Conservation (phyloP, 345 rosid genomes). For the Eucalyptus tenuipes region DNA sequence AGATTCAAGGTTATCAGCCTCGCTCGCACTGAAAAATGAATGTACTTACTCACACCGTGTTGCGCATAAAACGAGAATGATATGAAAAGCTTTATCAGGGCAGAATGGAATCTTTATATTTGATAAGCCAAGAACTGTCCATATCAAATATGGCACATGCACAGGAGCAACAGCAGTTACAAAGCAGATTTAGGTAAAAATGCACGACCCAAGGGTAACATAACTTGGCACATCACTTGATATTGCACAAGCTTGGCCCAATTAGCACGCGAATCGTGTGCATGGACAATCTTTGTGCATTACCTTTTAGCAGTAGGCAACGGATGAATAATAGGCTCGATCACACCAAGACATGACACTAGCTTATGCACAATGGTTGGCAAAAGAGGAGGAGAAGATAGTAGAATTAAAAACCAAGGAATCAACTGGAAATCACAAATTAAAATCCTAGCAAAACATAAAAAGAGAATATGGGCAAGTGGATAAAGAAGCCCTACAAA, state of each 20-base stretch:
- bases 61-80: background rate
- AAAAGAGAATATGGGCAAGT: background rate
- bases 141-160: background rate
- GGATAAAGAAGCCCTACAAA: background rate
- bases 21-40: background rate
- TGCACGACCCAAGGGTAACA: background rate
- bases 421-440: background rate
- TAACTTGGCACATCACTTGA: background rate
- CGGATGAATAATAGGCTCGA: background rate
- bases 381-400: background rate
- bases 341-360: background rate
- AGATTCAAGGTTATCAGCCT: background rate
- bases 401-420: background rate
- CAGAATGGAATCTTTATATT: background rate
- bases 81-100: background rate
- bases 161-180: background rate
- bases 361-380: background rate
- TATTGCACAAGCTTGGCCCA: background rate
- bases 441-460: background rate
- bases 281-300: background rate
- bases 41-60: background rate
- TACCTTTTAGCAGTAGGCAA: background rate
- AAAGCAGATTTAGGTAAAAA: background rate
- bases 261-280: accelerated
- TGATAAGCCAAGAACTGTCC: background rate